phyloP scores from a whole-genome alignment of 257 asterid species.

The Salvia rosmarinus region DNA sequence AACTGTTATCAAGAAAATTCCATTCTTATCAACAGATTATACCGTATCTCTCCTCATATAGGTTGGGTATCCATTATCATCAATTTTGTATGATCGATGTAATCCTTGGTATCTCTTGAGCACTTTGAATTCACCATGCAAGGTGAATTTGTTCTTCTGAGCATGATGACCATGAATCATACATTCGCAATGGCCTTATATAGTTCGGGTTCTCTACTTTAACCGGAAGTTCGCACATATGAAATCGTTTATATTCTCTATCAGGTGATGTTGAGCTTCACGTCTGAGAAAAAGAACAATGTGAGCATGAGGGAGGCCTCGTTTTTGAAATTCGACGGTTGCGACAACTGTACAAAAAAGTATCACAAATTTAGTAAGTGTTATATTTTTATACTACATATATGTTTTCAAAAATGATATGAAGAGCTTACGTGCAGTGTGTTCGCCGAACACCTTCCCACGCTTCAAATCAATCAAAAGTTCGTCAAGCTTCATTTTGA shows the following conservation, averaged over 20 bases:
- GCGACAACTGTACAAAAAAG: too few relatives aligned
- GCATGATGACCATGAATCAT: too few relatives aligned
- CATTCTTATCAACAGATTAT: background rate
- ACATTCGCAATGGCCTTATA: background rate
- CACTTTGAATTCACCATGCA: background rate
- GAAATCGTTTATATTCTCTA: too few relatives aligned
- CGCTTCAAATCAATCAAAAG: background rate
- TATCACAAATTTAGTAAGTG: too few relatives aligned
- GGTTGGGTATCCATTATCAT: background rate
- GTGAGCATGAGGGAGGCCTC: too few relatives aligned
- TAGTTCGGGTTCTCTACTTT: too few relatives aligned
- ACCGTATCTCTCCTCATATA: background rate
- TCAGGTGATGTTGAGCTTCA: too few relatives aligned
- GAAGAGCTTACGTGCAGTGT: background rate
- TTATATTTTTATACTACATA: too few relatives aligned
- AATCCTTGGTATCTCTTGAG: background rate
- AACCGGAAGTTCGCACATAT: background rate
- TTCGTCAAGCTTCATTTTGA: background rate
- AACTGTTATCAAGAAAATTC: background rate
- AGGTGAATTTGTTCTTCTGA: too few relatives aligned
- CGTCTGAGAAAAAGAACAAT: too few relatives aligned
- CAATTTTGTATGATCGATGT: background rate
- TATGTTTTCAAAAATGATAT: too few relatives aligned
- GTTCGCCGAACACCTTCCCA: background rate
- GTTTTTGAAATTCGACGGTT: too few relatives aligned